Evolutionary conservation across 148 eudicot species (phyloP).

Genomic region (Chenopodium suecicum): DNA sequence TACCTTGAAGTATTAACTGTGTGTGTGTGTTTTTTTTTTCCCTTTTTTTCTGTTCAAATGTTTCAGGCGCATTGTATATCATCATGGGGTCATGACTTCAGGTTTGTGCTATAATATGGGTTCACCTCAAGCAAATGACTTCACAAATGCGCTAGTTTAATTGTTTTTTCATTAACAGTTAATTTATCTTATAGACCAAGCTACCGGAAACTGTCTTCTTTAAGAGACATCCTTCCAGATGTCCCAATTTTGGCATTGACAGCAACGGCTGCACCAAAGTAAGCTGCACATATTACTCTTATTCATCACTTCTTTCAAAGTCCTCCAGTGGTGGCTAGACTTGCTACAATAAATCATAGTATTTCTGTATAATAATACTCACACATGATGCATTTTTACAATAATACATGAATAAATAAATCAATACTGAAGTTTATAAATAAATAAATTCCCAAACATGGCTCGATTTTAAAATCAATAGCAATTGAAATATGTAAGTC

Average conservation of each 20-base stretch:
- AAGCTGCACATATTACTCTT: conserved; percentile 33
- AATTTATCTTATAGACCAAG: conserved; percentile 58
- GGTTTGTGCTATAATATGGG: conserved; percentile 38
- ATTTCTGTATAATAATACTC: neutral
- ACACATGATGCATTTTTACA: neutral
- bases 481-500: no score
- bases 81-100: conserved; percentile 97
- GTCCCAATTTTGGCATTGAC: conserved; percentile 91
- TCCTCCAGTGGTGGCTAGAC: conserved; percentile 5
- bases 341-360: neutral
- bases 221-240: conserved; percentile 61
- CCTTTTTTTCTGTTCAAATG: neutral
- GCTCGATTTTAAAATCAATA: no score
- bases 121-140: conserved; percentile 3
- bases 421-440: no score
- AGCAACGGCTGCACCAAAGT: conserved; percentile 98
- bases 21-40: neutral
- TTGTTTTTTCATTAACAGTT: neutral
- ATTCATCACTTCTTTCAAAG: neutral
- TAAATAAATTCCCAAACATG: no score
- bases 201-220: conserved; percentile 88
- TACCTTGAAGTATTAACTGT: conserved; percentile 6
- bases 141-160: neutral
- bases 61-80: conserved; percentile 95
- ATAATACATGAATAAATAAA: no score